phyloP scores from a whole-genome alignment of 768 basidiomycete genomes.

The Pleurotus eryngii region DNA sequence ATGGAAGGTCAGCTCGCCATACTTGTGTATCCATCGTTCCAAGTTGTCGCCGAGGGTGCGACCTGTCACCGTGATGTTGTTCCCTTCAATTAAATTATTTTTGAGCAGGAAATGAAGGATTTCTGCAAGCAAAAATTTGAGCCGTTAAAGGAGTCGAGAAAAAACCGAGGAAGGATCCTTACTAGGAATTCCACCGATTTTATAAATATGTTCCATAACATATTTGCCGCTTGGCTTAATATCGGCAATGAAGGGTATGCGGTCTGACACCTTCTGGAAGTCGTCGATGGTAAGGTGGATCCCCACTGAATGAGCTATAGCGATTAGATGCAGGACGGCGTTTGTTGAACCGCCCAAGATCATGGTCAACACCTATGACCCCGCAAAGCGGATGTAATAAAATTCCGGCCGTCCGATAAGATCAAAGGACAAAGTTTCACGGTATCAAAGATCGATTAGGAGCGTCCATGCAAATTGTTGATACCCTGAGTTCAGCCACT shows the following conservation, averaged over 20 bases:
- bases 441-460: background rate
- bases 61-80: conserved; percentile 89
- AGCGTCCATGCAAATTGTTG: background rate
- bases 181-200: conserved; percentile 96
- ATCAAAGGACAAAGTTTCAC: background rate
- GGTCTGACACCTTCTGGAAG: conserved; percentile 91
- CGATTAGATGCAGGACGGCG: conserved; percentile 94
- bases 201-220: conserved; percentile 97
- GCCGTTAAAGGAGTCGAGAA: conserved; percentile 6
- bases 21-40: conserved; percentile 79
- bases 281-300: conserved; percentile 87
- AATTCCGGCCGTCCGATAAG: conserved; percentile 4
- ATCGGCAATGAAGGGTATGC: conserved; percentile 91
- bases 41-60: conserved; percentile 89
- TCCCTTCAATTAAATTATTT: conserved; percentile 85
- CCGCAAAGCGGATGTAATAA: conserved; percentile 1
- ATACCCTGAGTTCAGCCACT: conserved; percentile 1
- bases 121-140: conserved; percentile 41
- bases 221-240: conserved; percentile 97
- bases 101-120: conserved; percentile 83
- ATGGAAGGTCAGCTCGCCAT: conserved; percentile 68
- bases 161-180: conserved; percentile 25
- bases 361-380: conserved; percentile 85
- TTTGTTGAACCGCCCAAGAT: conserved; percentile 97
- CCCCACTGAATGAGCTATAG: conserved; percentile 94